These are phyloP conservation scores for Cytospora mali DNA, from an alignment of 2,329 filamentous ascomycete genomes.

Conservation along the genomic window DNA sequence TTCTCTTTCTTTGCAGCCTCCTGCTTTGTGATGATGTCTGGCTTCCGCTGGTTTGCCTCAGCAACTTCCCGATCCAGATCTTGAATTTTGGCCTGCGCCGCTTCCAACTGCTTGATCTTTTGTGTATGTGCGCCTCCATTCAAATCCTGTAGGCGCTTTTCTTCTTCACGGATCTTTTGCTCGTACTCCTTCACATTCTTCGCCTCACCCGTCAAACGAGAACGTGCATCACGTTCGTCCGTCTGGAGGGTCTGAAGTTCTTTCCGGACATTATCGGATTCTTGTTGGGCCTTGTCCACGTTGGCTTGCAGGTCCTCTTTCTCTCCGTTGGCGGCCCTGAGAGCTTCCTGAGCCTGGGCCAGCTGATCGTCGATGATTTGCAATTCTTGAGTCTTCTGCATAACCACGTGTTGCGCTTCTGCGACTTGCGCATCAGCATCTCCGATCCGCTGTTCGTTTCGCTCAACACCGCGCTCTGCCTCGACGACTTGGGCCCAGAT, in stretches of 20 bases:
- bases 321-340: conserved; percentile 50
- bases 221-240: conserved; percentile 67
- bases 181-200: conserved; percentile 49
- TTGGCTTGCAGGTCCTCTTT: conserved; percentile 50
- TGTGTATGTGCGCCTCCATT: conserved; percentile 70
- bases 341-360: conserved; percentile 49
- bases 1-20: conserved; percentile 38
- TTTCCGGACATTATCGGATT: conserved; percentile 55
- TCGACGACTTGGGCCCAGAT: conserved; percentile 88
- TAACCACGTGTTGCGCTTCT: conserved; percentile 39
- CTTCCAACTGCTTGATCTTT: conserved; percentile 61
- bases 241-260: conserved; percentile 59
- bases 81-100: conserved; percentile 54
- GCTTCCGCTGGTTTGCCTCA: conserved; percentile 36
- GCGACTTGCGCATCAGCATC: conserved; percentile 48
- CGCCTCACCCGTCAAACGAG: conserved; percentile 57
- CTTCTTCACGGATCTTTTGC: conserved; percentile 56
- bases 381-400: conserved; percentile 48
- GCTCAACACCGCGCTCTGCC: conserved; percentile 61
- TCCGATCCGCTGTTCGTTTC: conserved; percentile 41
- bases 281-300: conserved; percentile 51
- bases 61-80: conserved; percentile 44
- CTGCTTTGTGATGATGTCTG: conserved; percentile 39
- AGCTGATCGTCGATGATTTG: conserved; percentile 46
- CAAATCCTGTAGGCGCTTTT: conserved; percentile 63